Evolutionary conservation across 495 filamentous ascomycete species (phyloP).

Genomic region (Podospora fimiseda): DNA sequence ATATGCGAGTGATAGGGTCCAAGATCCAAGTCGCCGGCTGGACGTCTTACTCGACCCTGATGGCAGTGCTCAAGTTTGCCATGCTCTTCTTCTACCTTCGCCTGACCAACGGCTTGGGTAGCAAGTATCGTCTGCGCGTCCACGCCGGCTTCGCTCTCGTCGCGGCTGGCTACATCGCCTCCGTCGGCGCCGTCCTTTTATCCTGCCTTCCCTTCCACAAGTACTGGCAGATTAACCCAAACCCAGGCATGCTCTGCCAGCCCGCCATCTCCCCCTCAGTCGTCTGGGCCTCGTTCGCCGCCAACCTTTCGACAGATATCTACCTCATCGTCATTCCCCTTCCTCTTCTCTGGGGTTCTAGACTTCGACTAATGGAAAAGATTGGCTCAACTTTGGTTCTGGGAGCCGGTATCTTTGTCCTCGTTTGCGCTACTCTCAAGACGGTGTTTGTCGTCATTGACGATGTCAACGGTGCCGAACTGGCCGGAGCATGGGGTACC

Average conservation of each 20-base stretch:
- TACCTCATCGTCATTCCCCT: slow-evolving; percentile 47
- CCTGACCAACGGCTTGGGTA: slow-evolving; percentile 44
- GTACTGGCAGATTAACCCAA: slow-evolving; percentile 48
- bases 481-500: slow-evolving; percentile 45
- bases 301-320: slow-evolving; percentile 41
- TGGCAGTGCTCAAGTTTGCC: slow-evolving; percentile 50
- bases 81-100: slow-evolving; percentile 53
- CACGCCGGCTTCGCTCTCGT: slow-evolving; percentile 48
- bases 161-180: slow-evolving; percentile 42
- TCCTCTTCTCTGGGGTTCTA: slow-evolving; percentile 46
- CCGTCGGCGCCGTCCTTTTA: slow-evolving; percentile 45
- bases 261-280: slow-evolving; percentile 39
- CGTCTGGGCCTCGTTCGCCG: slow-evolving; percentile 38
- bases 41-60: slow-evolving; percentile 48
- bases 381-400: slow-evolving; percentile 41
- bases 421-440: slow-evolving; percentile 45
- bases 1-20: slow-evolving; percentile 44
- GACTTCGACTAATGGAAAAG: slow-evolving; percentile 39
- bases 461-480: slow-evolving; percentile 40
- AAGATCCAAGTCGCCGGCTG: slow-evolving; percentile 54
- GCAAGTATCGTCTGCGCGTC: slow-evolving; percentile 45
- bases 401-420: slow-evolving; percentile 43
- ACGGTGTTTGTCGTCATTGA: slow-evolving; percentile 42
- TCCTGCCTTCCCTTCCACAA: slow-evolving; percentile 45
- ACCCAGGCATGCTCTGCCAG: slow-evolving; percentile 47